These are phyloP conservation scores for Melaleuca quinquenervia DNA, from an alignment of 345 rosid genomes.

Conservation along the genomic window DNA sequence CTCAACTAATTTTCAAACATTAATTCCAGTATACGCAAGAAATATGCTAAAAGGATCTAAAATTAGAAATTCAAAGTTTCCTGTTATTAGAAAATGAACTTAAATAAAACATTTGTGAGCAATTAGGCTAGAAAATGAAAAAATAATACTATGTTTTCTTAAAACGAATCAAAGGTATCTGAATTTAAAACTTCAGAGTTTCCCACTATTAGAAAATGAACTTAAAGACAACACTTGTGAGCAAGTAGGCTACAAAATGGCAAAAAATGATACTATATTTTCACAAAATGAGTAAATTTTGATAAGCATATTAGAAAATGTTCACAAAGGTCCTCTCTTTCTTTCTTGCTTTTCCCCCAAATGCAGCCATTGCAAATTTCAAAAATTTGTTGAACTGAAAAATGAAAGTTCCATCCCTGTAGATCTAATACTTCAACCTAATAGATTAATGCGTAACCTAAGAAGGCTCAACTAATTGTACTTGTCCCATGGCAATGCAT, in stretches of 20 bases:
- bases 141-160: not conserved
- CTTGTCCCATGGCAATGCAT: not conserved
- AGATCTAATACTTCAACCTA: not conserved
- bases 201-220: not conserved
- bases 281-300: not conserved
- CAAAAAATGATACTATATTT: not conserved
- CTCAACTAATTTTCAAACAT: not conserved
- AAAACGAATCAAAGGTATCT: not conserved
- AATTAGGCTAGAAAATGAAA: not conserved
- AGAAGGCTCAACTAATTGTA: not conserved
- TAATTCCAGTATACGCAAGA: not conserved
- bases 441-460: not conserved
- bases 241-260: not conserved
- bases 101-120: not conserved
- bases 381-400: not conserved
- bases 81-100: not conserved
- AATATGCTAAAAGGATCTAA: not conserved
- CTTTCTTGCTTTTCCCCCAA: not conserved
- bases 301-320: not conserved
- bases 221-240: not conserved
- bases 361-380: not conserved
- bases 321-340: not conserved
- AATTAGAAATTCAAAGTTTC: not conserved
- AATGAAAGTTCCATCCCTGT: not conserved
- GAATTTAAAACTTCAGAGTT: not conserved